Conservation (phyloP, 163 green algal genomes). For the Volvox carteri region DNA sequence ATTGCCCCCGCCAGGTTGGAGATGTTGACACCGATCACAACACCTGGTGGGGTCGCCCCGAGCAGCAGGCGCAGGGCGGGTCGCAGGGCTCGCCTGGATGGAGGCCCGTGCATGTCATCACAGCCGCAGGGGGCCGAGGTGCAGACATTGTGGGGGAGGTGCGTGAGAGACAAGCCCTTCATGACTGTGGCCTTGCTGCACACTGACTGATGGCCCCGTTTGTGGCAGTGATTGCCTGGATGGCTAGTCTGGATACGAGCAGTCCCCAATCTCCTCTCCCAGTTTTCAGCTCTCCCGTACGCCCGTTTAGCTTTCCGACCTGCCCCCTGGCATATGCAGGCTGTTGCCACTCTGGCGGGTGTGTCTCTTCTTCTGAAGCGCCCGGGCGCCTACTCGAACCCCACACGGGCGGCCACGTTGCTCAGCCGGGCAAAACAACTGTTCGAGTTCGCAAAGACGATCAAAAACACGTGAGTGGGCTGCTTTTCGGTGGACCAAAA, state of each 20-base stretch:
- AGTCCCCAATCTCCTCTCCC: no score
- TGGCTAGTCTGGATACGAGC: no score
- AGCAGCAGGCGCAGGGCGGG: constrained; percentile 33
- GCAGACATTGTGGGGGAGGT: constrained; percentile 38
- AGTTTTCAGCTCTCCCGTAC: no score
- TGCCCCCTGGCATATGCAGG: constrained; percentile 11
- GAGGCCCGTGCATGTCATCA: constrained; percentile 40
- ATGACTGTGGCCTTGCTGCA: no score
- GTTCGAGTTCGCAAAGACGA: constrained; percentile 30
- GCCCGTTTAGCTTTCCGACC: no score
- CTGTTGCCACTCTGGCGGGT: neutral
- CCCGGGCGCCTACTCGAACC: neutral
- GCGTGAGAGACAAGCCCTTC: no score
- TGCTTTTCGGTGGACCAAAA: no score
- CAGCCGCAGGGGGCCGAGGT: neutral
- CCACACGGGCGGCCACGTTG: neutral
- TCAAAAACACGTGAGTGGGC: constrained; percentile 16
- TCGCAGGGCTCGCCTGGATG: neutral
- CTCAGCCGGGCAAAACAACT: constrained; percentile 20
- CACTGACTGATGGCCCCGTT: no score
- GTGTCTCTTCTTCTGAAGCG: constrained; percentile 23
- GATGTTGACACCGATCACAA: constrained; percentile 36
- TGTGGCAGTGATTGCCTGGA: no score
- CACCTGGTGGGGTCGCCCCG: constrained; percentile 37
- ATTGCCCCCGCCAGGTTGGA: constrained; percentile 19